A percentile compares a stretch with the other conserved stretches of the same genome.
Evolutionary conservation across 768 basidiomycete genomes (phyloP).

Genomic region (Lactifluus subvellereus): DNA sequence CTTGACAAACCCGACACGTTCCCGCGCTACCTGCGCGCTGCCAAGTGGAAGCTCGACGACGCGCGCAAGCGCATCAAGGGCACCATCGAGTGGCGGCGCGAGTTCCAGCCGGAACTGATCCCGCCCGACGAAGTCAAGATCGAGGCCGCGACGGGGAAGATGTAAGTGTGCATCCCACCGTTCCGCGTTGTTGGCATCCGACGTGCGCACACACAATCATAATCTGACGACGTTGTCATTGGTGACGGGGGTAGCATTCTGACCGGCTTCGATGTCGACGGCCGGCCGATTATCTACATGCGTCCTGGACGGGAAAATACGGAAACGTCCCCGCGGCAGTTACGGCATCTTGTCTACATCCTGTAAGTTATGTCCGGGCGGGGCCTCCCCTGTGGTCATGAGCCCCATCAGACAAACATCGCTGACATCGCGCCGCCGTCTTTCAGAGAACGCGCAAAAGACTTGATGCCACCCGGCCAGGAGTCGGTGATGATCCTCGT

Average conservation of each 20-base stretch:
- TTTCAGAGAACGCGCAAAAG: conserved; percentile 77
- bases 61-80: conserved; percentile 72
- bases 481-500: conserved; percentile 80
- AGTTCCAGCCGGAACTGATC: conserved; percentile 81
- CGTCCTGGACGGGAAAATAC: conserved; percentile 86
- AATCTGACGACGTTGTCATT: not conserved
- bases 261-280: conserved; percentile 81
- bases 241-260: conserved; percentile 46
- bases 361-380: conserved; percentile 52
- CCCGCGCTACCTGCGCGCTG: conserved; percentile 75
- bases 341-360: conserved; percentile 82
- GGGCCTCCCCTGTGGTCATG: not conserved
- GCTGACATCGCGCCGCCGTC: not conserved
- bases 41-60: conserved; percentile 77
- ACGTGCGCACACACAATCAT: not conserved
- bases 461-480: conserved; percentile 80
- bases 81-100: conserved; percentile 80
- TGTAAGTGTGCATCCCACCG: conserved; percentile 44
- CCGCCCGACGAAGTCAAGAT: conserved; percentile 72
- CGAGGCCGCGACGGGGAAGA: conserved; percentile 83
- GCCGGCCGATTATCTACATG: conserved; percentile 86
- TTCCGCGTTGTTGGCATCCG: not conserved
- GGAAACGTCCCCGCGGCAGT: conserved; percentile 65
- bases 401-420: not conserved
- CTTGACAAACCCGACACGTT: conserved; percentile 60